Conservation (phyloP, 1,284 basidiomycete genomes). For the Thecaphora thlaspeos region DNA sequence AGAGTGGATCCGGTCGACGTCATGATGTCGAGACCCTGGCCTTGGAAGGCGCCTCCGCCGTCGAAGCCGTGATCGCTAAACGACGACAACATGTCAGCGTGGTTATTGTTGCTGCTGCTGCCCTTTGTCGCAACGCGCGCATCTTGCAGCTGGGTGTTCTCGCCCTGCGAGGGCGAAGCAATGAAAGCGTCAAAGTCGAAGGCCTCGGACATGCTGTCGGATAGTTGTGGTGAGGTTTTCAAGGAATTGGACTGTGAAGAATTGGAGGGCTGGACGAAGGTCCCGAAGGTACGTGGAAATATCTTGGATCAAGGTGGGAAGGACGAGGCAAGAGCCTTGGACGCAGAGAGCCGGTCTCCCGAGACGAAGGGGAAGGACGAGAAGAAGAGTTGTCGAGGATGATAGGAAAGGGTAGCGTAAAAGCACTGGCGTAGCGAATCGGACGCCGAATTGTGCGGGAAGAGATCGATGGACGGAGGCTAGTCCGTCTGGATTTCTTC, state of each 20-base stretch:
- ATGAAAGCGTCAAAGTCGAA: constrained; percentile 47
- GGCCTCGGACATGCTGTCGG: constrained; percentile 32
- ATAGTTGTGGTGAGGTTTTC: no score
- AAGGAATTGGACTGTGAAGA: no score
- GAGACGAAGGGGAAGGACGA: constrained; percentile 1
- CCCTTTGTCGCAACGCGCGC: background rate
- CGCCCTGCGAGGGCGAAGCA: constrained; percentile 32
- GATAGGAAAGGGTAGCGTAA: constrained; percentile 8
- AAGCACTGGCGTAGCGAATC: constrained; percentile 37
- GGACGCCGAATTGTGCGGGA: constrained; percentile 20
- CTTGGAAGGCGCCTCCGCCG: no score
- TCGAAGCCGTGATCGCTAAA: constrained; percentile 16
- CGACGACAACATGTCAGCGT: constrained; percentile 13
- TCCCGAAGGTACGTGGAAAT: no score
- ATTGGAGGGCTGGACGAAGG: constrained; percentile 10
- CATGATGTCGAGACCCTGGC: constrained; percentile 9
- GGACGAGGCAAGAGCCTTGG: no score
- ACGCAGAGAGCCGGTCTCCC: constrained; percentile 5
- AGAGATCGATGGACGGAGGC: no score
- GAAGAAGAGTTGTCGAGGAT: background rate
- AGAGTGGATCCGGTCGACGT: constrained; percentile 1
- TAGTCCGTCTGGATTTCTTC: no score
- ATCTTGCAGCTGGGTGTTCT: constrained; percentile 8
- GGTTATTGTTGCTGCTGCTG: constrained; percentile 6
- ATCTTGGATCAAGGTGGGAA: no score